These are phyloP conservation scores for Eimeria sp. DNA, from an alignment of 169 alveolate genomes.

Conservation along the genomic window DNA sequence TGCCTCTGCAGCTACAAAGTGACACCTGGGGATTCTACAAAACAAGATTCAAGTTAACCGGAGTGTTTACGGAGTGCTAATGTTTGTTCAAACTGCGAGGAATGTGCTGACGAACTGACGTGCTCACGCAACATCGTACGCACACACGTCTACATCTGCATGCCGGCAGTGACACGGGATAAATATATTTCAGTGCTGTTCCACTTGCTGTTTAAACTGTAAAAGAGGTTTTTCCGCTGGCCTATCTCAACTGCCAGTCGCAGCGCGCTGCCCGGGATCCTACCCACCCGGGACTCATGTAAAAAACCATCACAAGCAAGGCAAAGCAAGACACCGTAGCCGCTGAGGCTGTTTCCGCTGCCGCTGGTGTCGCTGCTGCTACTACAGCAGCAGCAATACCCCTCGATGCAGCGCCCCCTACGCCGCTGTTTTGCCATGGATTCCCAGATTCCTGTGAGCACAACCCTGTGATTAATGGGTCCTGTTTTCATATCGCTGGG, in stretches of 20 bases:
- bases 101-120: not conserved
- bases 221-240: not conserved
- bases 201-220: not conserved
- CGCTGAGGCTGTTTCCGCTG: not conserved
- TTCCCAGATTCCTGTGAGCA: not conserved
- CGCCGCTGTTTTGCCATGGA: not conserved
- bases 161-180: not conserved
- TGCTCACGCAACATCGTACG: not conserved
- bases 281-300: not conserved
- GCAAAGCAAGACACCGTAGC: not conserved
- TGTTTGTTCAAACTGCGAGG: not conserved
- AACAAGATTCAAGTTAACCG: not conserved
- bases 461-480: not conserved
- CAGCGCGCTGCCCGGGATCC: constrained; percentile 20
- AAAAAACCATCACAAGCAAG: not conserved
- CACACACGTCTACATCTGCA: not conserved
- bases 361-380: not conserved
- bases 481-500: not conserved
- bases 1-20: not conserved
- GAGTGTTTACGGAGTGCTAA: not conserved
- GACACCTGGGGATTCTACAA: not conserved
- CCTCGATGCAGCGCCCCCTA: not conserved
- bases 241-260: not conserved
- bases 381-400: not conserved
- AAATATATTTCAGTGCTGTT: not conserved